Evolutionary conservation across 2,329 filamentous ascomycete genomes (phyloP).

Genomic region (Venturia carpophila): DNA sequence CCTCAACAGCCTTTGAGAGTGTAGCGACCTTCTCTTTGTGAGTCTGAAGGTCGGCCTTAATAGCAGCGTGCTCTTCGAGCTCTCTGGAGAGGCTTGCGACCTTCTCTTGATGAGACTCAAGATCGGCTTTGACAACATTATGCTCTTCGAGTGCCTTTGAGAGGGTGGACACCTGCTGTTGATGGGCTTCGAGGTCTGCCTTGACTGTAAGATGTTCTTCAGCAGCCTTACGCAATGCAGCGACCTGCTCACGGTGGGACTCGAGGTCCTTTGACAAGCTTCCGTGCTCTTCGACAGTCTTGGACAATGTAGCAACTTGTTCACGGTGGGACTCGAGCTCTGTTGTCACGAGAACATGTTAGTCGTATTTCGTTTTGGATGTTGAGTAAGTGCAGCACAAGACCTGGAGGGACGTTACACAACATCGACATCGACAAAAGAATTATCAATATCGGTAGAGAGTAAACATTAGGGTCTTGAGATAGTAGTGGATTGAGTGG

Average conservation of each 20-base stretch:
- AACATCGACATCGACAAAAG: background rate
- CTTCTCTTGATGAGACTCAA: background rate
- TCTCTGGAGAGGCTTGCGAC: background rate
- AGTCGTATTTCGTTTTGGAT: background rate
- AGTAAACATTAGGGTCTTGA: background rate
- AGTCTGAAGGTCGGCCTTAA: background rate
- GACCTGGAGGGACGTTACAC: background rate
- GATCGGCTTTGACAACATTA: background rate
- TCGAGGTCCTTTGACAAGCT: conserved; percentile 10
- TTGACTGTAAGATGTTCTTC: conserved; percentile 10
- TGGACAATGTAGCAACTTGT: conserved; percentile 1
- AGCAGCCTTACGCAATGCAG: conserved; percentile 6
- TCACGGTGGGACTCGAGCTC: background rate
- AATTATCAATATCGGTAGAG: background rate
- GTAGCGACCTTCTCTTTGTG: background rate
- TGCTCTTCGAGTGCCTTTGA: background rate
- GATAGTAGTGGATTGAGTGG: background rate
- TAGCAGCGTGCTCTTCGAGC: background rate
- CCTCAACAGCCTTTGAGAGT: conserved; percentile 2
- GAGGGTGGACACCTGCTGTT: background rate
- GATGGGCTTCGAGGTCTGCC: background rate
- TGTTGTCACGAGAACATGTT: background rate
- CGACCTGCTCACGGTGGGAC: background rate
- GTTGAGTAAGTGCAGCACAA: background rate
- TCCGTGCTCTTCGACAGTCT: background rate